Base-by-base conservation (phyloP, 768 basidiomycete species). In the Saitozyma sp. region DNA sequence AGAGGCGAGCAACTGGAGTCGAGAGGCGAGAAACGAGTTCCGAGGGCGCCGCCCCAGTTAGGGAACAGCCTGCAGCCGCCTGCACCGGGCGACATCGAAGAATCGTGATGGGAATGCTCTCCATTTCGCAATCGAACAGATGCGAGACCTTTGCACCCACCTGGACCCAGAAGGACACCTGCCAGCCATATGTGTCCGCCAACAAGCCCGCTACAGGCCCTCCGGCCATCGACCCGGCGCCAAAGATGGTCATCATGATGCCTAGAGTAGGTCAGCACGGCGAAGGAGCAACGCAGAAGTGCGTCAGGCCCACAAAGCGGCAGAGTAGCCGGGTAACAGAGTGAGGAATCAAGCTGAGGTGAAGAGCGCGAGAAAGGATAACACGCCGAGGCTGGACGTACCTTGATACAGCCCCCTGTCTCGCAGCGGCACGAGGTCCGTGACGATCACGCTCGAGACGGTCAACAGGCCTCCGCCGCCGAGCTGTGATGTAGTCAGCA, bases 231-330 rank as follows among this genome's bases (percentile, higher is more conserved):
- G 72, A 68, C n/a, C 78, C 78, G 3, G 69, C 59, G 3, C 76
- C 78, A 54, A 79, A 78, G 42, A 76, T 59, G 20, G 71, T 66
- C 78, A 79, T 79, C 75, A 79, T 77, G 38, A 76, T 59, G 8
- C 77, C 77, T 78, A 43, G 29, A 29, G 14, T 19, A 10, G 45
- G 14, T 50, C 29, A 29, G 29, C 29, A 29, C 29, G 29, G 29
- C 29, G 29, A 29, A 29, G 29, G 29, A 29, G 29, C 29, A 5
- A 2, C 29, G 29, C 29, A 29, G 29, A 29, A 29, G 29, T 5
- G 29, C 29, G 29, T 29, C 29, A 29, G 29, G 29, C 29, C 29
- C 29, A 29, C 29, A 29, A 29, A 29, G 29, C 29, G 29, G 29
- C 29, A 29, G 29, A 29, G 29, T 29, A 29, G 29, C 29, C 2